phyloP scores from a whole-genome alignment of 1,284 basidiomycete species.

The Apiotrichum mycotoxinovorans region DNA sequence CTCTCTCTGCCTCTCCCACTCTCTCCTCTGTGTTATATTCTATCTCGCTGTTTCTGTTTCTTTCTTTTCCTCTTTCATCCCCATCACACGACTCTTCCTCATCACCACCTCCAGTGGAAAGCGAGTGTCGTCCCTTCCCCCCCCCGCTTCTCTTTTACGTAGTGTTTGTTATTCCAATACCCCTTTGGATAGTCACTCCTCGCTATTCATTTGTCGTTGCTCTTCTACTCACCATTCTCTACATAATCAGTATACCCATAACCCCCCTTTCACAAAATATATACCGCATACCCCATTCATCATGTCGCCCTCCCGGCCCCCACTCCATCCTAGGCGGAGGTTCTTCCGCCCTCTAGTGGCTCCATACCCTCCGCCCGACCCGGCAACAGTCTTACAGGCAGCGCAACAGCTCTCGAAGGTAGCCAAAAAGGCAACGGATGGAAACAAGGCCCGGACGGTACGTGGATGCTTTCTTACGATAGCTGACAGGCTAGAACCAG shows the following conservation, averaged over 20 bases:
- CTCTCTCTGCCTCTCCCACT: no score
- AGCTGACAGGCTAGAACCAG: neutral
- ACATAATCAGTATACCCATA: neutral
- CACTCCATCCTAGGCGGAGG: neutral
- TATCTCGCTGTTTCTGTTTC: neutral
- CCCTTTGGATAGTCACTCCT: neutral
- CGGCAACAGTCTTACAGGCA: neutral
- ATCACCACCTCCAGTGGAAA: neutral
- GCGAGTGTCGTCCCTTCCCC: neutral
- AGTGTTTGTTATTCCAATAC: neutral
- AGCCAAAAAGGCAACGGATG: neutral
- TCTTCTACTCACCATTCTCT: neutral
- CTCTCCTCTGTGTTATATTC: no score
- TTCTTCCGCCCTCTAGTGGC: neutral
- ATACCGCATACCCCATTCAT: neutral
- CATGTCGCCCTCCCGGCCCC: neutral
- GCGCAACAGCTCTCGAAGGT: neutral
- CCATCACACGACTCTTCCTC: neutral
- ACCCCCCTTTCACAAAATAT: neutral
- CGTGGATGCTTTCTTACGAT: neutral
- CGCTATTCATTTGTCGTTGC: neutral
- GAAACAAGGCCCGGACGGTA: neutral
- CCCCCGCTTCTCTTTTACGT: neutral
- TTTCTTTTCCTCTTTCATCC: neutral
- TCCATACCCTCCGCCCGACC: neutral